These are phyloP conservation scores for Mucor racemosus DNA, from an alignment of 371 early-diverging fungal species.

Conservation along the genomic window DNA sequence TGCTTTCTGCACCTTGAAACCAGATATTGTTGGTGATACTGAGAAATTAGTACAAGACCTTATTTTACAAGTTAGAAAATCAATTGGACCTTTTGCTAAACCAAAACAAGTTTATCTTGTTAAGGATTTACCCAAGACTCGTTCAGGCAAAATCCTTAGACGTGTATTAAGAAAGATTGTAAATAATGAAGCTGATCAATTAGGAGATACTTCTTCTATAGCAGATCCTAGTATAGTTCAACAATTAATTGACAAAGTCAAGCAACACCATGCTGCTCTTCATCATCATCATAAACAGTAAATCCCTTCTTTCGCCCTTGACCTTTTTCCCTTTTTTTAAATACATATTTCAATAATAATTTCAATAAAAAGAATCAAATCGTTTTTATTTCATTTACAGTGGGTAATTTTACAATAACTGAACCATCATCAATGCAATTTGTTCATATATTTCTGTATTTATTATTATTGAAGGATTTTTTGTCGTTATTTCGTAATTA, in stretches of 20 bases:
- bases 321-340: neutral
- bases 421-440: slow-evolving; percentile 9
- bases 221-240: slow-evolving; percentile 69
- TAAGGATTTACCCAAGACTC: slow-evolving; percentile 95
- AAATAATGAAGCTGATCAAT: slow-evolving; percentile 78
- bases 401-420: slow-evolving; percentile 5
- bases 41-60: slow-evolving; percentile 67
- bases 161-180: slow-evolving; percentile 94
- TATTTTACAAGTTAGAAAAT: slow-evolving; percentile 77
- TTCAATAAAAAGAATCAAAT: neutral
- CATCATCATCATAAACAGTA: neutral
- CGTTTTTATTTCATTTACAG: slow-evolving; percentile 2
- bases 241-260: slow-evolving; percentile 11
- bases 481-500: slow-evolving; percentile 8
- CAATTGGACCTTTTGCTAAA: slow-evolving; percentile 94
- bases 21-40: slow-evolving; percentile 38
- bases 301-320: neutral
- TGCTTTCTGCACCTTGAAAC: slow-evolving; percentile 77
- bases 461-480: slow-evolving; percentile 10
- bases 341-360: neutral
- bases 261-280: neutral
- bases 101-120: slow-evolving; percentile 88
- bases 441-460: slow-evolving; percentile 6
- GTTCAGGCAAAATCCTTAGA: slow-evolving; percentile 96
- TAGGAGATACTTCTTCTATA: slow-evolving; percentile 90